Evolutionary conservation across 2,329 filamentous ascomycete species (phyloP).

Genomic region (Colletotrichum costaricense): DNA sequence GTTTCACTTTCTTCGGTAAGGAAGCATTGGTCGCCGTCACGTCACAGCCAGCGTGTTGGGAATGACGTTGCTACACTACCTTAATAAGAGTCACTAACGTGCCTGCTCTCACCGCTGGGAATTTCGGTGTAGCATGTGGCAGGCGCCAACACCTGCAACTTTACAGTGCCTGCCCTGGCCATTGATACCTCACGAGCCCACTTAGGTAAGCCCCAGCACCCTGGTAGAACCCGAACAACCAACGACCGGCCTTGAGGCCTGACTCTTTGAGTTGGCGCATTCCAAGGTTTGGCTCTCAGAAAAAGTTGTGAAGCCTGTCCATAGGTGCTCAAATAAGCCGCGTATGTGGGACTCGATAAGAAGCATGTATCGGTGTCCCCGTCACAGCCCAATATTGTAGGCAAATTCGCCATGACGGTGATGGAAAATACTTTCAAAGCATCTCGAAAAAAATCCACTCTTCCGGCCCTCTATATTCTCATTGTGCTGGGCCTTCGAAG

Average conservation of each 20-base stretch:
- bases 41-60: constrained; percentile 21
- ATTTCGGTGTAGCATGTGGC: neutral
- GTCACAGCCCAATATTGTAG: neutral
- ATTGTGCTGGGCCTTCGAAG: neutral
- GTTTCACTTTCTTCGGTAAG: constrained; percentile 17
- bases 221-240: neutral
- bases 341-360: constrained; percentile 7
- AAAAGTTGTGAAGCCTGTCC: neutral
- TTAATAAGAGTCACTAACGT: no score
- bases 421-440: constrained; percentile 5
- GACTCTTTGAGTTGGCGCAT: neutral
- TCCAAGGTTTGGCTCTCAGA: neutral
- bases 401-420: neutral
- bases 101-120: neutral
- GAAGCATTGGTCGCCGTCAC: constrained; percentile 18
- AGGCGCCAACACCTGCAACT: neutral
- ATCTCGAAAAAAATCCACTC: neutral
- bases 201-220: neutral
- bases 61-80: neutral
- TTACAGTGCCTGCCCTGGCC: neutral
- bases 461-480: neutral
- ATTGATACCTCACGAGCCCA: neutral
- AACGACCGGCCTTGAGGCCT: neutral
- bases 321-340: constrained; percentile 13
- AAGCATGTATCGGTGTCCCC: constrained; percentile 26